Evolutionary conservation across 2,329 filamentous ascomycete genomes (phyloP).

Genomic region (Paecilomyces niveus): DNA sequence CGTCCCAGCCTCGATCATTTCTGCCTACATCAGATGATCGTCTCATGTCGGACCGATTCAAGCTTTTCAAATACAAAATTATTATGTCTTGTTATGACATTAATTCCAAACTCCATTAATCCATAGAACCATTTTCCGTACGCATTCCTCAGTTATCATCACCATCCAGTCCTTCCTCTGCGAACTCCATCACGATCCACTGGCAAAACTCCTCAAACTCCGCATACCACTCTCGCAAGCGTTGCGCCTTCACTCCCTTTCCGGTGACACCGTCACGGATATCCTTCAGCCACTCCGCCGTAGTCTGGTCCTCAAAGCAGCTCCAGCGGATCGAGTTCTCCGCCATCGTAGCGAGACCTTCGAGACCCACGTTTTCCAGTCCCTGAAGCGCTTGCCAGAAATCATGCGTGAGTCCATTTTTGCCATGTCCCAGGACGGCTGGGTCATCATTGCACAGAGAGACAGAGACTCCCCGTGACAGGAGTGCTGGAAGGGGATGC

Average conservation of each 20-base stretch:
- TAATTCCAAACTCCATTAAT: neutral
- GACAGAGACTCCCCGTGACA: slow-evolving; percentile 77
- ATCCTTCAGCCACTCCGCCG: slow-evolving; percentile 63
- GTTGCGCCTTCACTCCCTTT: slow-evolving; percentile 60
- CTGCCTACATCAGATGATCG: neutral
- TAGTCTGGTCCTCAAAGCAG: slow-evolving; percentile 71
- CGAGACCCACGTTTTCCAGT: slow-evolving; percentile 84
- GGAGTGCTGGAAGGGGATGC: slow-evolving; percentile 74
- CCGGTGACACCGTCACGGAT: slow-evolving; percentile 70
- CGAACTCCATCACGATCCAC: slow-evolving; percentile 79
- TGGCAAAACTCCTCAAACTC: slow-evolving; percentile 87
- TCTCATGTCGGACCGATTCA: neutral
- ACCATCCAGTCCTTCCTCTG: slow-evolving; percentile 41
- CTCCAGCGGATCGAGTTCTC: slow-evolving; percentile 92
- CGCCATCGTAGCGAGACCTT: slow-evolving; percentile 75
- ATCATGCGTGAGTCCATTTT: slow-evolving; percentile 78
- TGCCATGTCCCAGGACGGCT: slow-evolving; percentile 76
- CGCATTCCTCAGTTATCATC: neutral
- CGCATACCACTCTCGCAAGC: slow-evolving; percentile 69
- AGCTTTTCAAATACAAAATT: neutral
- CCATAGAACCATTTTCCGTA: neutral
- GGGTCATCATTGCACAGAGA: slow-evolving; percentile 87
- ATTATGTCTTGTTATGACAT: neutral
- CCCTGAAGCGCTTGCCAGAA: slow-evolving; percentile 92
- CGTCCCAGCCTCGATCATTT: neutral